Percentiles rank a stretch among this genome's conserved stretches.
phyloP scores from a whole-genome alignment of 2,329 filamentous ascomycete genomes.

The Colletotrichum cuscutae region DNA sequence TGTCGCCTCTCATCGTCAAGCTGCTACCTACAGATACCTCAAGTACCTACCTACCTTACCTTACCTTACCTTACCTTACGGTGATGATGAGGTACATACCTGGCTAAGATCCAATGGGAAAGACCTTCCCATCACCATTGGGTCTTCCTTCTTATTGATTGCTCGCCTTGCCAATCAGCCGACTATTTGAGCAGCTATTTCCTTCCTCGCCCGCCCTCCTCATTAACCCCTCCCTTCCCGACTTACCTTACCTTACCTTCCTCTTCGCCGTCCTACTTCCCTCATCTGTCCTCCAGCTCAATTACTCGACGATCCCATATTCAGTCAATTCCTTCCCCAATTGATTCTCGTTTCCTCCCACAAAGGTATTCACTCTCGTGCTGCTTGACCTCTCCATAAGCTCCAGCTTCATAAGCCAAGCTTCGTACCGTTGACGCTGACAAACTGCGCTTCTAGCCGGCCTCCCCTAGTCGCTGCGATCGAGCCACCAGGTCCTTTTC shows the following conservation, averaged over 20 bases:
- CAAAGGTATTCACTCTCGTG: neutral
- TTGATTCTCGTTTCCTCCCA: neutral
- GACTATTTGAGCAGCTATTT: constrained; percentile 28
- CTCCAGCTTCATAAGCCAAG: neutral
- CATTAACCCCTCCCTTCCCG: neutral
- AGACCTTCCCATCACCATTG: neutral
- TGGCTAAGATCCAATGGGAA: too few relatives aligned
- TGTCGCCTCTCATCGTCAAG: neutral
- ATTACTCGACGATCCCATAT: constrained; percentile 6
- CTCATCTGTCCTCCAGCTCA: constrained; percentile 14
- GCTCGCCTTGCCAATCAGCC: neutral
- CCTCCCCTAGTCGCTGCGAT: constrained; percentile 8
- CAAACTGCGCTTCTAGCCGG: constrained; percentile 13
- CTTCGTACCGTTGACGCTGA: constrained; percentile 23
- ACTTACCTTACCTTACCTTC: neutral
- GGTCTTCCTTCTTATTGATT: neutral
- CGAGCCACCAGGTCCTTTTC: constrained; percentile 10
- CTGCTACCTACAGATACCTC: neutral
- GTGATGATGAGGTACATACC: too few relatives aligned
- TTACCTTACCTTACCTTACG: too few relatives aligned
- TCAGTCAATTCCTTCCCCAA: constrained; percentile 11
- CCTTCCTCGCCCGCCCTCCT: constrained; percentile 11
- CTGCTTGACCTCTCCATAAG: neutral
- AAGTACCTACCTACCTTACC: too few relatives aligned
- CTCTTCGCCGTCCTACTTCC: constrained; percentile 2